A percentile compares a stretch with the other conserved stretches of the same genome.
These are phyloP conservation scores for Neofusicoccum parvum DNA, from an alignment of 2,329 filamentous ascomycete genomes.

Conservation along the genomic window DNA sequence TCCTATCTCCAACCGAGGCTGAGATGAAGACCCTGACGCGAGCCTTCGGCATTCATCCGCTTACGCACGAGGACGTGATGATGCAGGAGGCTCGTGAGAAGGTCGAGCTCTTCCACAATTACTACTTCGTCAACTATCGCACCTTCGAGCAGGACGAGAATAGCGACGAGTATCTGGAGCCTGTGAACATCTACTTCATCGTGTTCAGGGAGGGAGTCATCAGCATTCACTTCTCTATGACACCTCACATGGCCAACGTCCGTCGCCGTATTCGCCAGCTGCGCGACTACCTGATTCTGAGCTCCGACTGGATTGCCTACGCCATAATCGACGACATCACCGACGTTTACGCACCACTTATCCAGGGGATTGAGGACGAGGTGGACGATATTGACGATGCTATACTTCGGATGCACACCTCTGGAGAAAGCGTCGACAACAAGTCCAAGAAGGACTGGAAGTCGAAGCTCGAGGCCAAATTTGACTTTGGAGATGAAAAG, in stretches of 20 bases:
- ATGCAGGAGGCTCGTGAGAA: slow-evolving; percentile 97
- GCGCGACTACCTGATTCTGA: slow-evolving; percentile 88
- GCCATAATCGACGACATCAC: slow-evolving; percentile 98
- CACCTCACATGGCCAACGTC: slow-evolving; percentile 93
- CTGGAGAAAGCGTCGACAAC: slow-evolving; percentile 33
- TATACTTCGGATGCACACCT: slow-evolving; percentile 78
- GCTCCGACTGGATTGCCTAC: slow-evolving; percentile 97
- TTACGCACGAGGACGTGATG: slow-evolving; percentile 96
- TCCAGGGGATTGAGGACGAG: slow-evolving; percentile 91
- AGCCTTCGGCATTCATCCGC: slow-evolving; percentile 90
- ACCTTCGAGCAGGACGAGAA: slow-evolving; percentile 94
- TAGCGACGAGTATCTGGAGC: slow-evolving; percentile 88
- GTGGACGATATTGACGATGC: slow-evolving; percentile 96
- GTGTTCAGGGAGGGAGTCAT: slow-evolving; percentile 95
- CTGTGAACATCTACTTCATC: slow-evolving; percentile 95
- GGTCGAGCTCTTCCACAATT: slow-evolving; percentile 94
- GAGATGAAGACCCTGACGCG: slow-evolving; percentile 96
- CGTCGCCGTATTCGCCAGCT: slow-evolving; percentile 90
- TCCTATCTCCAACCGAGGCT: slow-evolving; percentile 84
- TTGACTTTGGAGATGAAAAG: slow-evolving; percentile 31
- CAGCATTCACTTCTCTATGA: slow-evolving; percentile 96
- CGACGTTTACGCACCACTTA: slow-evolving; percentile 90
- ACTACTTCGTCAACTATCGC: slow-evolving; percentile 98
- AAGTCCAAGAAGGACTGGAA: slow-evolving; percentile 32
- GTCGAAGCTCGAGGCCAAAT: background rate